A percentile compares a stretch with the other conserved stretches of the same genome.
phyloP scores from a whole-genome alignment of 495 filamentous ascomycete species.

The Sabuloglossum arenarium region DNA sequence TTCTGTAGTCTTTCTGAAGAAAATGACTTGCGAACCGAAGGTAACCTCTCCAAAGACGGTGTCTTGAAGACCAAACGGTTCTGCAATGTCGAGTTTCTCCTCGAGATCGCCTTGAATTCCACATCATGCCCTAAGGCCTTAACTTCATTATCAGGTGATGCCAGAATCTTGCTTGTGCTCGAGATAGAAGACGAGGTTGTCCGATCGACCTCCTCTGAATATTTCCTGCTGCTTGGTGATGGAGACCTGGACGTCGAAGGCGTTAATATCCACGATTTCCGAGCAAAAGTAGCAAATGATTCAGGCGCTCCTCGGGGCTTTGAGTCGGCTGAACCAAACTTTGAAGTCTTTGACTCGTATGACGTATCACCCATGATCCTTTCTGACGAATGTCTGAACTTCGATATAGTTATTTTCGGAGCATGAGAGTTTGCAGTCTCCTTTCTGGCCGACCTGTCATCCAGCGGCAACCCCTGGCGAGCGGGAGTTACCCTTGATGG shows the following conservation, averaged over 20 bases:
- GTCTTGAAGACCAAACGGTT: not conserved
- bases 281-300: not conserved
- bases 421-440: not conserved
- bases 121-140: not conserved
- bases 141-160: not conserved
- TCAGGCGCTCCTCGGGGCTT: not conserved
- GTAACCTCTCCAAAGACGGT: not conserved
- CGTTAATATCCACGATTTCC: not conserved
- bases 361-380: slow-evolving; percentile 1
- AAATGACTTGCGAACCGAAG: slow-evolving; percentile 28
- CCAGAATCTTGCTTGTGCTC: not conserved
- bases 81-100: not conserved
- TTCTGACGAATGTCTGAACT: slow-evolving; percentile 1
- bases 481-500: not conserved
- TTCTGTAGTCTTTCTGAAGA: slow-evolving; percentile 35
- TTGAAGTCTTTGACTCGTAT: not conserved
- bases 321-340: not conserved
- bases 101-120: not conserved
- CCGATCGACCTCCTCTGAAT: not conserved
- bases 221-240: not conserved
- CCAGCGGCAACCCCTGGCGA: not conserved
- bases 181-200: not conserved
- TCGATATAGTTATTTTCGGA: not conserved
- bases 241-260: not conserved
- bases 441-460: not conserved